A percentile compares a stretch with the other conserved stretches of the same genome.
These are phyloP conservation scores for Volvox reticuliferus DNA, from an alignment of 139 green algal genomes.

Conservation along the genomic window DNA sequence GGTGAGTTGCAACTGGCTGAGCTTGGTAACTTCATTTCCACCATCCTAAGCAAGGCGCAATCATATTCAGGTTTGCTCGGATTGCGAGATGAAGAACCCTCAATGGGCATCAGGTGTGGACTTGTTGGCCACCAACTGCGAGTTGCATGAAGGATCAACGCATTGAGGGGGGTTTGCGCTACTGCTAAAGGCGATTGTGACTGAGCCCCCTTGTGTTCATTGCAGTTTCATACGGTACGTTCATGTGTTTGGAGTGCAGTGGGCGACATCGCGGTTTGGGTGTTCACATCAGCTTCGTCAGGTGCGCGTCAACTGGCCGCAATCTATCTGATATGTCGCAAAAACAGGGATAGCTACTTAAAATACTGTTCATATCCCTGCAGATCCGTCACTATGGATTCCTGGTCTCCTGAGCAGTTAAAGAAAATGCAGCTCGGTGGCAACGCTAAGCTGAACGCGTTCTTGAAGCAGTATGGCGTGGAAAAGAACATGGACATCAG, in stretches of 20 bases:
- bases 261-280: conserved; percentile 95
- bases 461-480: conserved; percentile 94
- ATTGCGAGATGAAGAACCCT: conserved; percentile 95
- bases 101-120: conserved; percentile 90
- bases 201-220: too few relatives aligned
- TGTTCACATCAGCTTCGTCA: conserved; percentile 98
- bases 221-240: conserved; percentile 94
- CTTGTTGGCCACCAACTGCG: not conserved
- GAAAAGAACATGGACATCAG: conserved; percentile 89
- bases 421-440: conserved; percentile 95
- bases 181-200: too few relatives aligned
- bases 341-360: not conserved
- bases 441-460: conserved; percentile 92
- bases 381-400: conserved; percentile 98
- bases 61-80: conserved; percentile 86
- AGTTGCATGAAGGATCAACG: not conserved
- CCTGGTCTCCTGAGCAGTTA: conserved; percentile 93
- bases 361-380: not conserved
- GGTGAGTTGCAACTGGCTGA: conserved; percentile 57
- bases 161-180: too few relatives aligned
- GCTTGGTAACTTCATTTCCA: not conserved
- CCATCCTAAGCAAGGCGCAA: not conserved
- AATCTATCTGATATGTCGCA: too few relatives aligned
- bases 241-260: conserved; percentile 99
- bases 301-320: conserved; percentile 62